A percentile compares a stretch with the other conserved stretches of the same genome.
Evolutionary conservation across 768 basidiomycete species (phyloP).

Genomic region (Tulasnella sp.): DNA sequence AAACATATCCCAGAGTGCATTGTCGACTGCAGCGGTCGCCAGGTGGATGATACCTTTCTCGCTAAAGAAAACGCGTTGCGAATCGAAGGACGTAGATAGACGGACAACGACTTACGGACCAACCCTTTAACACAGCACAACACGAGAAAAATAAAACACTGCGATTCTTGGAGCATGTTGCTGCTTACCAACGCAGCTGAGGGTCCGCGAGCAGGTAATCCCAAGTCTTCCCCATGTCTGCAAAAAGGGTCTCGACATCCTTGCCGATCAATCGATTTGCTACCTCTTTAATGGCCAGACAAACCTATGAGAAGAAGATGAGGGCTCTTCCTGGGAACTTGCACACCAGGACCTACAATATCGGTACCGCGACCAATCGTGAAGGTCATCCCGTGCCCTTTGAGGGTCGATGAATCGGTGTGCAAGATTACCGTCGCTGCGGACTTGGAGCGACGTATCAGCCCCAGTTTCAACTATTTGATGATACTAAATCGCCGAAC

Average conservation of each 20-base stretch:
- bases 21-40: constrained; percentile 23
- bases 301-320: background rate
- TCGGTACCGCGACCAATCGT: constrained; percentile 37
- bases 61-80: background rate
- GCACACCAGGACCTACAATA: constrained; percentile 33
- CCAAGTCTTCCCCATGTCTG: constrained; percentile 37
- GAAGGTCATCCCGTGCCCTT: constrained; percentile 29
- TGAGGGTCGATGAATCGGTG: constrained; percentile 29
- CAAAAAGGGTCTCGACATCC: constrained; percentile 34
- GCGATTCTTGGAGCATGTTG: background rate
- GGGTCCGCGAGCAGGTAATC: constrained; percentile 36
- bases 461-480: constrained; percentile 28
- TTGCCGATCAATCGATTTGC: constrained; percentile 36
- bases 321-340: background rate
- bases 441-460: constrained; percentile 36
- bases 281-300: constrained; percentile 27
- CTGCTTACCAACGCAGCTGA: constrained; percentile 34
- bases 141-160: background rate
- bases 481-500: constrained; percentile 34
- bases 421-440: constrained; percentile 79
- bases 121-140: background rate
- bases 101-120: background rate
- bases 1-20: constrained; percentile 26
- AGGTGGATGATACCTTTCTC: constrained; percentile 26
- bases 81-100: background rate